A percentile compares a stretch with the other conserved stretches of the same genome.
Conservation (phyloP, 345 rosid genomes). For the Carallia pectinifolia region DNA sequence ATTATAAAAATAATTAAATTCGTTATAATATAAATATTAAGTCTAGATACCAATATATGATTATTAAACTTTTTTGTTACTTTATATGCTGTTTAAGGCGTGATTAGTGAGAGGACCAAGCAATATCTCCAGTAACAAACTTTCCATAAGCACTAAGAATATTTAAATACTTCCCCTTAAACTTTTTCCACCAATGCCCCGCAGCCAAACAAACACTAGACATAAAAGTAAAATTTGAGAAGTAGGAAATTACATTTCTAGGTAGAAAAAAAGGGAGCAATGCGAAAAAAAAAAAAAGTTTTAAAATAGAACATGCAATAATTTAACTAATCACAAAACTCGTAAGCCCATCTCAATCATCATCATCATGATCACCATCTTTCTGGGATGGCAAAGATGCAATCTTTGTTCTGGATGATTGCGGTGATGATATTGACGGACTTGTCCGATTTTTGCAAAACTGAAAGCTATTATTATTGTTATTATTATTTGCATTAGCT, state of each 20-base stretch:
- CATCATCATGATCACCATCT: conserved; percentile 21
- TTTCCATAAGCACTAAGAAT: neutral
- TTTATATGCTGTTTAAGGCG: no score
- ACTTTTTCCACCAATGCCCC: conserved; percentile 14
- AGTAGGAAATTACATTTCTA: conserved; percentile 21
- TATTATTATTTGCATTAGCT: no score
- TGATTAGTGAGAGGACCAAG: no score
- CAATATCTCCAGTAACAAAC: no score
- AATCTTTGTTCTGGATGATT: conserved; percentile 12
- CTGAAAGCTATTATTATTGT: conserved; percentile 4
- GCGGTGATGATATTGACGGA: conserved; percentile 9
- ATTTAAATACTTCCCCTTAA: neutral
- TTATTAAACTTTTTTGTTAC: no score
- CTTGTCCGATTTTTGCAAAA: conserved; percentile 53
- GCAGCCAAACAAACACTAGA: conserved; percentile 3
- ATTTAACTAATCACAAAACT: conserved; percentile 3
- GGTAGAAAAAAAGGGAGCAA: no score
- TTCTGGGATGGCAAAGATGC: conserved; percentile 9
- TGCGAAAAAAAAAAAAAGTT: neutral
- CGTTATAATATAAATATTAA: no score
- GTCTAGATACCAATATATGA: no score
- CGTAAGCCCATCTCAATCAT: conserved; percentile 18
- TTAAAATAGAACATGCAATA: conserved; percentile 5
- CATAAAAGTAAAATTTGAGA: neutral
- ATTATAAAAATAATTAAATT: no score